A percentile compares a stretch with the other conserved stretches of the same genome.
Evolutionary conservation across 1,284 basidiomycete species (phyloP).

Genomic region (Rhodotorula mucilaginosa): DNA sequence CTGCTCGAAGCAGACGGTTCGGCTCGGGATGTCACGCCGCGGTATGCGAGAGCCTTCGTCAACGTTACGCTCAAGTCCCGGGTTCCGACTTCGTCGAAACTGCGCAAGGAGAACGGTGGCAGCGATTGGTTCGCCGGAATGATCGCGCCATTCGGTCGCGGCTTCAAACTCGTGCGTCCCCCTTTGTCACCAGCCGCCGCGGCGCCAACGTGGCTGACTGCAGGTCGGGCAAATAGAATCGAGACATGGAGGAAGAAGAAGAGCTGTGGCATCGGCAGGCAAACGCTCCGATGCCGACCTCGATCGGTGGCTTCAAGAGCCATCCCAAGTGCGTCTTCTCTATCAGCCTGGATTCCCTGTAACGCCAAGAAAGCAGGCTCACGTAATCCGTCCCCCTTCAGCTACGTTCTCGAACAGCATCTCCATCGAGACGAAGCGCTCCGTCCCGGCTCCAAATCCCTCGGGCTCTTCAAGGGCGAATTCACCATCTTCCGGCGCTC

Average conservation of each 20-base stretch:
- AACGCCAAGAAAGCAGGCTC: background rate
- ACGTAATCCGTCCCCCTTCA: conserved; percentile 46
- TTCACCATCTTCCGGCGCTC: conserved; percentile 87
- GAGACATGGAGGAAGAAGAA: conserved; percentile 92
- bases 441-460: conserved; percentile 68
- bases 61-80: conserved; percentile 38
- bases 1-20: conserved; percentile 17
- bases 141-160: conserved; percentile 62
- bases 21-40: conserved; percentile 66
- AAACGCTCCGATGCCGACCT: conserved; percentile 91
- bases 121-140: conserved; percentile 51
- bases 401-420: conserved; percentile 85
- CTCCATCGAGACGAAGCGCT: conserved; percentile 85
- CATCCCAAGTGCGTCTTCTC: conserved; percentile 70
- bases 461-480: conserved; percentile 82
- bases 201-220: background rate
- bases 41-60: conserved; percentile 57
- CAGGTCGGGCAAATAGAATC: conserved; percentile 58
- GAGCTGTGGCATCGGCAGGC: conserved; percentile 76
- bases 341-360: background rate
- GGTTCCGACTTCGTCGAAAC: conserved; percentile 31
- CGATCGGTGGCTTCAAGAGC: conserved; percentile 88
- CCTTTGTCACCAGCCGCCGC: too few species aligned
- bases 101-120: conserved; percentile 26
- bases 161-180: conserved; percentile 61